These are phyloP conservation scores for Mallotus nudiflorus DNA, from an alignment of 345 rosid species.

Conservation along the genomic window DNA sequence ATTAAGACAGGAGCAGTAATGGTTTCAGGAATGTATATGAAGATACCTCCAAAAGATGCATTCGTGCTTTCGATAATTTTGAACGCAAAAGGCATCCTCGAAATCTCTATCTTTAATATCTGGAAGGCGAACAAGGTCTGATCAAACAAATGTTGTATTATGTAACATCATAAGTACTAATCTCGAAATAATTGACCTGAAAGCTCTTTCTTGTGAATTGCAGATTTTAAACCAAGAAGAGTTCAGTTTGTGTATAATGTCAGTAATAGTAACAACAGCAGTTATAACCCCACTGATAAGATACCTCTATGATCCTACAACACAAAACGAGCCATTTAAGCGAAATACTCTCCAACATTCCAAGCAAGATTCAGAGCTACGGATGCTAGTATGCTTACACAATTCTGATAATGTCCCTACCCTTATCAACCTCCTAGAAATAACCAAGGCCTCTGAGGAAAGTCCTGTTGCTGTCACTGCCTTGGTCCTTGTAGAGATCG, in stretches of 20 bases:
- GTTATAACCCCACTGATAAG: conserved; percentile 1
- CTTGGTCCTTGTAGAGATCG: conserved; percentile 6
- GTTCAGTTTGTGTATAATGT: conserved; percentile 7
- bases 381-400: conserved; percentile 17
- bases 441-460: neutral
- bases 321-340: neutral
- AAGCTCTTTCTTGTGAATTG: neutral
- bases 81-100: conserved; percentile 11
- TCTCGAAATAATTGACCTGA: neutral
- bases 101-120: conserved; percentile 2
- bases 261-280: conserved; percentile 6
- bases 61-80: conserved; percentile 8
- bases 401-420: conserved; percentile 12
- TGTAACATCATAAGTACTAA: neutral
- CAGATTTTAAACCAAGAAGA: neutral
- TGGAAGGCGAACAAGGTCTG: conserved; percentile 19
- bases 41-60: conserved; percentile 6
- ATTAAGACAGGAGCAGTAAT: conserved; percentile 1
- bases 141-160: too few relatives aligned
- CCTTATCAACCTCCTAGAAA: conserved; percentile 5
- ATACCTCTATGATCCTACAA: conserved; percentile 4
- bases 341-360: conserved; percentile 4
- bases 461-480: conserved; percentile 1
- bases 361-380: neutral
- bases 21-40: neutral